Base-by-base conservation (phyloP, 257 asterid genomes). In the Penstemon davidsonii region DNA sequence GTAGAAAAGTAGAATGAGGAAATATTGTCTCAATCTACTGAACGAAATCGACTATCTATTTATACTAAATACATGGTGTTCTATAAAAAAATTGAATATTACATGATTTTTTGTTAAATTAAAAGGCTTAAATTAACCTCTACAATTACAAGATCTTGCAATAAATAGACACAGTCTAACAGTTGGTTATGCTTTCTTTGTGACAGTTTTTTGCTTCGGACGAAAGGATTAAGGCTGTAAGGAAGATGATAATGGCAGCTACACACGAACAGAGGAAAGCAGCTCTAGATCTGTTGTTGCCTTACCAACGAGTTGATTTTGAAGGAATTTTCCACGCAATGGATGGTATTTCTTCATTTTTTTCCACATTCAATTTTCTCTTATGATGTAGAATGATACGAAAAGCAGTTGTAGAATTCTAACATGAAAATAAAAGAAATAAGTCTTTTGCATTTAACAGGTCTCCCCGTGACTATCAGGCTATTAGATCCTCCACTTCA, bases 401-500 rank as follows among this genome's bases (percentile, higher is more conserved):
- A 71, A 51, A 41, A 10, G 53, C 36, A 6, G 5, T 19, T 41
- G 8, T 19, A 12, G 12, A 62, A 4, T 25, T 62, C 39, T 44
- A 12, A 8, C 6, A 7, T 44, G 33, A 25, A 18, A 43, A 4
- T 8, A 9, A 43, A 42, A 25, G 2, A 25, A 25, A 25, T 25
- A 42, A 37, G 13, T 9, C 1, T 62, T 68, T 13, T 40, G 15
- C 42, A 37, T 69, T 74, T 81, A 50, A 60, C 79, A 93, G 98
- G 98, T 70, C 80, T 83, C 56, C 99, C 99, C 0, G 99, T 93
- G 70, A 93, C 99, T 18, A 93, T 93, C 72, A 73, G 97, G 65
- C 95, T 93, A 56, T 81, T 93, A 12, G 99, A 93, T 70, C 99
- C 99, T 66, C 99, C 99, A 43, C 97, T 93, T 57, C 99, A 93